These are phyloP conservation scores for Paramyrothecium roridum DNA, from an alignment of 2,329 filamentous ascomycete genomes.

Conservation along the genomic window DNA sequence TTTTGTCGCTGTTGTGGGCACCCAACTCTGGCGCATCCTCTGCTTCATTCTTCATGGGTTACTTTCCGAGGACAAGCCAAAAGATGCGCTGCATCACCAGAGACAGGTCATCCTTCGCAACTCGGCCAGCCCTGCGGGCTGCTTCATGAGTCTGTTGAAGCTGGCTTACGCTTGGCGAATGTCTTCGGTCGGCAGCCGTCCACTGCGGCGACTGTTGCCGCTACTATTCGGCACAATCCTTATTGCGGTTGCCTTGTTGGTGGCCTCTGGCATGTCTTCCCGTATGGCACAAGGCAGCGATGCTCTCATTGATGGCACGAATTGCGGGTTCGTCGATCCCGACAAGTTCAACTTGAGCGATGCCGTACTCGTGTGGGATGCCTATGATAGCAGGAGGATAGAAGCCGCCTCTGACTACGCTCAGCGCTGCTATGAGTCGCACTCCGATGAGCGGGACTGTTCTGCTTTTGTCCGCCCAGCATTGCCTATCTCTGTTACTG, in stretches of 20 bases:
- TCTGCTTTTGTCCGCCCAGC: not conserved
- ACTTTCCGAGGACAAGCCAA: not conserved
- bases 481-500: not conserved
- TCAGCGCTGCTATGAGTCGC: not conserved
- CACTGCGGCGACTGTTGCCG: not conserved
- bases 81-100: not conserved
- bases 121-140: not conserved
- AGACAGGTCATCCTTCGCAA: not conserved
- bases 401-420: not conserved
- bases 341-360: not conserved
- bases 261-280: not conserved
- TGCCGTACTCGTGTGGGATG: not conserved
- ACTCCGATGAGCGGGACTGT: not conserved
- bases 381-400: not conserved
- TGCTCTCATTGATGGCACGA: not conserved
- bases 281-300: not conserved
- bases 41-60: not conserved
- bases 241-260: not conserved
- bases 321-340: not conserved
- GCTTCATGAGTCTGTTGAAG: not conserved
- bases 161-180: not conserved
- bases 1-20: constrained; percentile 1
- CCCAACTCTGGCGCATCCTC: not conserved
- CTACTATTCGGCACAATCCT: not conserved
- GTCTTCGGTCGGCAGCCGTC: not conserved